Evolutionary conservation across 176 grass and related monocot species (phyloP), one percentile per base, ranked within the genome.

Genomic region (Ampelocalamus luodianensis): DNA sequence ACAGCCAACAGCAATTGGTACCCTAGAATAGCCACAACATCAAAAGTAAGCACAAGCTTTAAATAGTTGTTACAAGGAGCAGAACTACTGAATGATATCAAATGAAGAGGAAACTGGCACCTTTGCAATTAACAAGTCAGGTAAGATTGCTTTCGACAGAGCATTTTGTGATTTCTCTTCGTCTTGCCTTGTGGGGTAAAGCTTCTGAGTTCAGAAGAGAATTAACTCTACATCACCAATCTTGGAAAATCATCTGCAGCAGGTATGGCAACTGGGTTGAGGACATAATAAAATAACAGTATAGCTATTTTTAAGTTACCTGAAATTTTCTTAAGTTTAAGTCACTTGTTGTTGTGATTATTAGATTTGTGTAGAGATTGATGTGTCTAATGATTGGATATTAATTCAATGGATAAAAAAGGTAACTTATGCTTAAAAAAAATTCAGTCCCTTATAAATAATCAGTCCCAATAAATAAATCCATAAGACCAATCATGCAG

Each of bases 211-310:
- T 72, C 20, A 79, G 79, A 68, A 69, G 49, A 56, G 79, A 74
- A 80, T 15, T 27, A 65, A n/a, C 79, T 71, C 78, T 45, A 81
- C 66, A 76, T 87, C 69, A 87, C 18, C 72, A 50, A 22, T 44
- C 48, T 20, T 81, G 22, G 38, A 17, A 46, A 64, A 29, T 83
- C 10, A 68, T 39, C 75, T 87, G 49, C 55, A 66, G 26, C 44
- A 80, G 72, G 79, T 42, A 82, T 20, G 37, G 14, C 18, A 44
- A 81, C 51, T 32, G 48, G 77, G 82, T 67, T 89, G 40, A 22
- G 11, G 56, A 20, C 23, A 71, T 42, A n/a, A n/a, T n/a, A n/a
- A n/a, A n/a, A n/a, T n/a, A n/a, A n/a, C n/a, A n/a, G n/a, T n/a
- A n/a, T n/a, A n/a, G n/a, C n/a, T n/a, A n/a, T n/a, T n/a, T n/a